Percentiles rank a stretch among this genome's conserved stretches.
phyloP scores from a whole-genome alignment of 129 eudicot genomes.

The Dittrichia graveolens region DNA sequence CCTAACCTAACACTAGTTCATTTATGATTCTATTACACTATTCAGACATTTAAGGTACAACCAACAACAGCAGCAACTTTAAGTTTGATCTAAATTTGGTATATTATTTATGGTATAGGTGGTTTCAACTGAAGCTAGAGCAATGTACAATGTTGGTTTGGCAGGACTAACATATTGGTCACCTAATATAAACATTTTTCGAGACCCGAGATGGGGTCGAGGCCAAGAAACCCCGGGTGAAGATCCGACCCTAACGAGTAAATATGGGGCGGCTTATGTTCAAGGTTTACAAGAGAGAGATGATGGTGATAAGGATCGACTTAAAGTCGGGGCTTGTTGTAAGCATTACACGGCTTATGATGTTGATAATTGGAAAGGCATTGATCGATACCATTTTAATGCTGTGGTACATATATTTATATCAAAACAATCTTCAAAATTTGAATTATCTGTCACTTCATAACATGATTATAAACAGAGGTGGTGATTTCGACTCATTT shows the following conservation, averaged over 20 bases:
- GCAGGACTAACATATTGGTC: constrained; percentile 96
- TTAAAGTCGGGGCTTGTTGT: constrained; percentile 95
- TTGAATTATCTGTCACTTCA: no score
- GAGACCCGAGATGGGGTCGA: constrained; percentile 99
- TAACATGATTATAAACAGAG: no score
- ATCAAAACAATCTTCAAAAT: no score
- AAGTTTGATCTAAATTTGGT: constrained; percentile 14
- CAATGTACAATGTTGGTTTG: constrained; percentile 96
- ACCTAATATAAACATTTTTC: constrained; percentile 86
- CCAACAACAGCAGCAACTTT: constrained; percentile 15
- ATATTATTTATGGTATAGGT: constrained; percentile 53
- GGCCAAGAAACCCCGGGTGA: constrained; percentile 99
- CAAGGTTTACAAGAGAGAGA: constrained; percentile 81
- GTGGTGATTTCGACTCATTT: no score
- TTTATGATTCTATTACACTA: constrained; percentile 24
- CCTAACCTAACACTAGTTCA: constrained; percentile 24
- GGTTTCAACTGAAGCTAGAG: constrained; percentile 95
- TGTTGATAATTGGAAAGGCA: constrained; percentile 91
- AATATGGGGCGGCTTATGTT: constrained; percentile 72
- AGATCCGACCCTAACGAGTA: constrained; percentile 80
- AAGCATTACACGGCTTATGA: constrained; percentile 98
- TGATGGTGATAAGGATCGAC: constrained; percentile 67
- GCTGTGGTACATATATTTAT: constrained; percentile 58
- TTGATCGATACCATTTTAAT: constrained; percentile 70
- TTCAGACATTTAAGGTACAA: constrained; percentile 7